A percentile compares a stretch with the other conserved stretches of the same genome.
These are phyloP conservation scores for Boechera stricta DNA, from an alignment of 345 rosid species.

Conservation along the genomic window DNA sequence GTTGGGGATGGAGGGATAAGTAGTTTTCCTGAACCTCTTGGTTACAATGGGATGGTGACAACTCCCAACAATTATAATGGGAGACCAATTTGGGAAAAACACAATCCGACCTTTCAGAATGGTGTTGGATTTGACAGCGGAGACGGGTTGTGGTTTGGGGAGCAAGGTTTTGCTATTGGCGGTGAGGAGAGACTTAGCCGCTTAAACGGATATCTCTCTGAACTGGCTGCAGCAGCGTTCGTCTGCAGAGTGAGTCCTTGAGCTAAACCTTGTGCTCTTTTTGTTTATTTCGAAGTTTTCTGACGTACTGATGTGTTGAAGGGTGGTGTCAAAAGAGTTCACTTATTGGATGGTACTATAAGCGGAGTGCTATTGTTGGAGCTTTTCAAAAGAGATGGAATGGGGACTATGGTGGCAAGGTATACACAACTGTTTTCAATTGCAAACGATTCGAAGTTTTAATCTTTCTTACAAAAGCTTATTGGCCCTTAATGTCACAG, in stretches of 20 bases:
- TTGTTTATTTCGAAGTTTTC: neutral
- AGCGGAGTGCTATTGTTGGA: constrained; percentile 88
- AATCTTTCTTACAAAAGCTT: constrained; percentile 17
- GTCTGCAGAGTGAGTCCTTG: constrained; percentile 79
- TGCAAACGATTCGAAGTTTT: neutral
- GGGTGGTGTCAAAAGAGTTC: constrained; percentile 98
- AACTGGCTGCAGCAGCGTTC: constrained; percentile 94
- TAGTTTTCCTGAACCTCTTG: constrained; percentile 47
- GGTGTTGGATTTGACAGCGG: constrained; percentile 94
- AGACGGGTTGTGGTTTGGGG: constrained; percentile 77
- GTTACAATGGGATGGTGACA: constrained; percentile 51
- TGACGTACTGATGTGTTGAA: constrained; percentile 35
- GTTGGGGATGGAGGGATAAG: constrained; percentile 61
- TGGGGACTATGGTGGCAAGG: constrained; percentile 99
- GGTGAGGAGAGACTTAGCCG: constrained; percentile 88
- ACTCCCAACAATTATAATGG: constrained; percentile 51
- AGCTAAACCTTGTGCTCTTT: neutral
- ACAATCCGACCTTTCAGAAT: constrained; percentile 65
- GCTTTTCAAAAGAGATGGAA: constrained; percentile 96
- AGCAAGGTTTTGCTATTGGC: constrained; percentile 97
- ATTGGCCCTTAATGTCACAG: constrained; percentile 44
- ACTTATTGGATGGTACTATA: constrained; percentile 92
- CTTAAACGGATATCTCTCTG: constrained; percentile 78
- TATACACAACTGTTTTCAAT: constrained; percentile 35
- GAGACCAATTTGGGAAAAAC: constrained; percentile 47